A percentile compares a stretch with the other conserved stretches of the same genome.
Conservation (phyloP, 2,329 filamentous ascomycete genomes). For the Ceratocystiopsis sp. region DNA sequence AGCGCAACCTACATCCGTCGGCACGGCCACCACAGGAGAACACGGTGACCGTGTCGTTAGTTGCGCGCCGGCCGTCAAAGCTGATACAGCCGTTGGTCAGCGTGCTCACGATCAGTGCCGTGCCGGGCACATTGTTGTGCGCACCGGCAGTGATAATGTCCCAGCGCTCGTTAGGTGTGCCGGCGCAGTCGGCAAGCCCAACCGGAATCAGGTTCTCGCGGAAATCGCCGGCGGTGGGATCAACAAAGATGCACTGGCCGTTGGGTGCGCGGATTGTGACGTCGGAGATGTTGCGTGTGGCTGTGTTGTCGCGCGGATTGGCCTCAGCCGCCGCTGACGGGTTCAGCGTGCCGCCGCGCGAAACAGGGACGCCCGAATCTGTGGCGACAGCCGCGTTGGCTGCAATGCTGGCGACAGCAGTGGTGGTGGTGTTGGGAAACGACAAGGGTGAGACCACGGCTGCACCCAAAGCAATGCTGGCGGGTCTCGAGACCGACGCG, state of each 20-base stretch:
- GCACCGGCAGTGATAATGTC: slow-evolving; percentile 31
- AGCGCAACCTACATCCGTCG: slow-evolving; percentile 22
- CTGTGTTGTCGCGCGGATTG: slow-evolving; percentile 27
- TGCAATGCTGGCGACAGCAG: background rate
- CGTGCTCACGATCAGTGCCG: slow-evolving; percentile 29
- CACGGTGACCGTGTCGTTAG: slow-evolving; percentile 28
- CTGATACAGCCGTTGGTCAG: slow-evolving; percentile 34
- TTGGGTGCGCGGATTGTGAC: slow-evolving; percentile 29
- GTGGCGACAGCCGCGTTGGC: slow-evolving; percentile 13
- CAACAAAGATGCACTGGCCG: slow-evolving; percentile 33
- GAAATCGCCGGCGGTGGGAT: slow-evolving; percentile 35
- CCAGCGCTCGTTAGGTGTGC: slow-evolving; percentile 29
- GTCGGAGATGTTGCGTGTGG: slow-evolving; percentile 26
- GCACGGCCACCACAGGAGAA: slow-evolving; percentile 36
- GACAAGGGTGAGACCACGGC: background rate
- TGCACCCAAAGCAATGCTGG: slow-evolving; percentile 2
- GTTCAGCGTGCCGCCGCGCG: slow-evolving; percentile 30
- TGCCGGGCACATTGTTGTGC: slow-evolving; percentile 27
- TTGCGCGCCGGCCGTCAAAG: slow-evolving; percentile 26
- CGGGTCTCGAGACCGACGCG: background rate
- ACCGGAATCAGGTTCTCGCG: slow-evolving; percentile 35
- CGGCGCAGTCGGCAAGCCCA: slow-evolving; percentile 25
- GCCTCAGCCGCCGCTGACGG: slow-evolving; percentile 32
- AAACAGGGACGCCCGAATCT: slow-evolving; percentile 28
- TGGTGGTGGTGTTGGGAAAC: background rate